Evolutionary conservation across 2,329 filamentous ascomycete genomes (phyloP).

Genomic region (Coniochaeta sp.): DNA sequence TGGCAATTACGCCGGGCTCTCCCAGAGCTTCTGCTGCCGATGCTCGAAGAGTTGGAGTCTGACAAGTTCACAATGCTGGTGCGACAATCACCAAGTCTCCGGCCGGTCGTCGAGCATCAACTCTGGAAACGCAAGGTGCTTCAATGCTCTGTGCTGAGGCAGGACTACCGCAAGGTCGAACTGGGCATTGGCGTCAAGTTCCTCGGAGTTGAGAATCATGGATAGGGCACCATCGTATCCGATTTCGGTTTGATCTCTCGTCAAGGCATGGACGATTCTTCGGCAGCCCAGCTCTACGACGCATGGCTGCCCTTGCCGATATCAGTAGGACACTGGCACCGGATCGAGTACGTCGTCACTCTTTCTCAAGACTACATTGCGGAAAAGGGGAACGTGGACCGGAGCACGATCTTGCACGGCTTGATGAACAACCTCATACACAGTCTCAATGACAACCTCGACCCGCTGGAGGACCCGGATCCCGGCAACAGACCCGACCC

Average conservation of each 20-base stretch:
- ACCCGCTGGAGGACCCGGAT: background rate
- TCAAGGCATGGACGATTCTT: conserved; percentile 32
- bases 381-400: conserved; percentile 14
- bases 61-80: conserved; percentile 28
- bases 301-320: conserved; percentile 41
- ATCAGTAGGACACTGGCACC: conserved; percentile 35
- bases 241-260: conserved; percentile 42
- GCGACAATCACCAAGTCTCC: conserved; percentile 27
- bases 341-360: conserved; percentile 21
- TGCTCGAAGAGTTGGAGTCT: conserved; percentile 25
- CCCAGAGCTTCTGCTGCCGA: conserved; percentile 28
- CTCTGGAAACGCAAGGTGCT: conserved; percentile 35
- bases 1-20: background rate
- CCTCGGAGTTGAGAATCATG: background rate
- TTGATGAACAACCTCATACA: conserved; percentile 47
- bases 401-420: conserved; percentile 26
- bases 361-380: conserved; percentile 21
- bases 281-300: conserved; percentile 28
- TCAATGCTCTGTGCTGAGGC: conserved; percentile 39
- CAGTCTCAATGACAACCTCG: conserved; percentile 30
- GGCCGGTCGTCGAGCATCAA: conserved; percentile 26
- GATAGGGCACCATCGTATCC: conserved; percentile 27
- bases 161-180: conserved; percentile 26
- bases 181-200: conserved; percentile 35
- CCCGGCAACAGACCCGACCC: background rate